phyloP scores from a whole-genome alignment of 2,329 filamentous ascomycete genomes.

The Sporothrix inflata region DNA sequence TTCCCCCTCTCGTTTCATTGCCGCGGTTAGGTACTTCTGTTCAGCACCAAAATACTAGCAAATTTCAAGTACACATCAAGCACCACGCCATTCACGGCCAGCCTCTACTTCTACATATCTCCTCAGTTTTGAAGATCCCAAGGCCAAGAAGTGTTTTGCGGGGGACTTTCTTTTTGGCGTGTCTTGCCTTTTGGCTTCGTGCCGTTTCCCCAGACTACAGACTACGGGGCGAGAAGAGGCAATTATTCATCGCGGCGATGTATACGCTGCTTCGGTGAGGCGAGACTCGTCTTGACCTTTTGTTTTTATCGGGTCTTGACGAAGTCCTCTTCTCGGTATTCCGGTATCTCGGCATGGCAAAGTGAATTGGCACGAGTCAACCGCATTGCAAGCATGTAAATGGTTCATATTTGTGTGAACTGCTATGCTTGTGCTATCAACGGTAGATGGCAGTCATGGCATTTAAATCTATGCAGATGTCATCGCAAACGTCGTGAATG shows the following conservation, averaged over 20 bases:
- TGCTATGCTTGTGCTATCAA: slow-evolving; percentile 1
- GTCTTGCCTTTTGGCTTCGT: background rate
- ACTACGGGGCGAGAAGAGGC: background rate
- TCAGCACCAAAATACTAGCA: background rate
- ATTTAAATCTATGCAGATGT: background rate
- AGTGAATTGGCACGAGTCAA: background rate
- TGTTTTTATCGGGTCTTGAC: background rate
- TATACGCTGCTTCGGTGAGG: background rate
- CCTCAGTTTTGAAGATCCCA: background rate
- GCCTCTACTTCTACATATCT: background rate
- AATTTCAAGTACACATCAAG: background rate
- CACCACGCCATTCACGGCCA: background rate
- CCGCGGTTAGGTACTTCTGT: slow-evolving; percentile 15
- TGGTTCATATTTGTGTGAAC: background rate
- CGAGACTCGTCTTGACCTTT: too few species aligned
- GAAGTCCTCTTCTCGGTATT: background rate
- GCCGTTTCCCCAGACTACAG: background rate
- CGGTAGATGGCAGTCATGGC: background rate
- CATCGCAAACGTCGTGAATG: background rate
- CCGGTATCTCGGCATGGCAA: background rate
- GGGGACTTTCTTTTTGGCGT: background rate
- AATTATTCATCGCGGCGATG: background rate
- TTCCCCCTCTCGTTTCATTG: slow-evolving; percentile 13
- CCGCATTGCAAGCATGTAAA: background rate
- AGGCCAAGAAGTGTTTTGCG: background rate